phyloP scores from a whole-genome alignment of 1,284 basidiomycete genomes.

The Inonotus obliquus region DNA sequence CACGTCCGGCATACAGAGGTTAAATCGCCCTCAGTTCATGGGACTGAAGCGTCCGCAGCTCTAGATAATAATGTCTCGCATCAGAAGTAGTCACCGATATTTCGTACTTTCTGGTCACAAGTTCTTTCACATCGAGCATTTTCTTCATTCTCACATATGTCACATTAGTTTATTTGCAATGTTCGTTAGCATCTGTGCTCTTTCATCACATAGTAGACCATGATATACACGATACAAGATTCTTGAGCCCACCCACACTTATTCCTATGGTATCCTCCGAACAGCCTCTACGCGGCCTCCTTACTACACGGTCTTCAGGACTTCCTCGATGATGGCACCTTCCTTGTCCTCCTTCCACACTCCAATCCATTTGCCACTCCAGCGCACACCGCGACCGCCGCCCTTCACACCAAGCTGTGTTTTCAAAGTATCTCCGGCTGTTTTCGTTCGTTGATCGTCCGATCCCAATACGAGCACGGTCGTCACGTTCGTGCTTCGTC shows the following conservation, averaged over 20 bases:
- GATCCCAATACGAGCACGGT: slow-evolving; percentile 53
- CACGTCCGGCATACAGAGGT: background rate
- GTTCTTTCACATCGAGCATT: too few relatives aligned
- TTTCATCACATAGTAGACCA: slow-evolving; percentile 15
- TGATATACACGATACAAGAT: slow-evolving; percentile 5
- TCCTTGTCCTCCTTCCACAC: slow-evolving; percentile 43
- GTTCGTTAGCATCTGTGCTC: background rate
- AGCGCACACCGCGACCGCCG: slow-evolving; percentile 57
- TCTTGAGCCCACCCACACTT: background rate
- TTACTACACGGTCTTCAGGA: slow-evolving; percentile 30
- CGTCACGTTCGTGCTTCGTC: slow-evolving; percentile 46
- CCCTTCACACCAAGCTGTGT: slow-evolving; percentile 54
- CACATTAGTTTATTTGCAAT: background rate
- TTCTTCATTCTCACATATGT: background rate
- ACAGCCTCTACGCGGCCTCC: background rate
- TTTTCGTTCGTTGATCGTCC: slow-evolving; percentile 56
- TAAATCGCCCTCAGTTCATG: background rate
- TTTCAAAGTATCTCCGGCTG: slow-evolving; percentile 54
- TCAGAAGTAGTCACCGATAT: background rate
- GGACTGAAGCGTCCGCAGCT: background rate
- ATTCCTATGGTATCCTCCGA: background rate
- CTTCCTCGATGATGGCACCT: slow-evolving; percentile 35
- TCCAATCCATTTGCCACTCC: slow-evolving; percentile 62
- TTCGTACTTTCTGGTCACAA: too few relatives aligned
- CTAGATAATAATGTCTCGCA: background rate